phyloP scores from a whole-genome alignment of 1,284 basidiomycete species.

The Rhodotorula glutinis region DNA sequence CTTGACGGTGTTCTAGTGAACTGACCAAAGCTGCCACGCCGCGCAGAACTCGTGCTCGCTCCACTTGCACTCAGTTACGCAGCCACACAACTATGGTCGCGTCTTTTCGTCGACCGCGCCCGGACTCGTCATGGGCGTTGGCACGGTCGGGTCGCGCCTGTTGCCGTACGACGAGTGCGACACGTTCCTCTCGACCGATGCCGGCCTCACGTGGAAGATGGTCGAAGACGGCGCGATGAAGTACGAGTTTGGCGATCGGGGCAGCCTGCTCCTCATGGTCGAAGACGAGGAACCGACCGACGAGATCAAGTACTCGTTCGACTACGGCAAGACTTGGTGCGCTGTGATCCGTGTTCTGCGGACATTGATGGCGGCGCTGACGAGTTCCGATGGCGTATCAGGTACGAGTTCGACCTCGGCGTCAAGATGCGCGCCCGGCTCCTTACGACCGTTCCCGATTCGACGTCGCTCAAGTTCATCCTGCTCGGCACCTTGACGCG shows the following conservation, averaged over 20 bases:
- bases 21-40: not conserved
- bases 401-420: conserved; percentile 69
- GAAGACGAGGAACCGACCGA: conserved; percentile 82
- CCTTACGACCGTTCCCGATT: conserved; percentile 81
- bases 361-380: not conserved
- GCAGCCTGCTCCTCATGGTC: conserved; percentile 77
- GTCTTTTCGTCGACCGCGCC: conserved; percentile 93
- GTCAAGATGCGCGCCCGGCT: conserved; percentile 69
- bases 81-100: conserved; percentile 85
- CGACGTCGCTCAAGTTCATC: conserved; percentile 88
- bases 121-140: conserved; percentile 91
- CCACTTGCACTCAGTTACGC: conserved; percentile 86
- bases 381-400: not conserved
- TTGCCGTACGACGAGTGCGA: conserved; percentile 82
- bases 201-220: conserved; percentile 82
- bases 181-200: conserved; percentile 88
- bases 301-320: conserved; percentile 73
- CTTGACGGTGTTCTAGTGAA: not conserved
- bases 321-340: conserved; percentile 80
- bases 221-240: conserved; percentile 74
- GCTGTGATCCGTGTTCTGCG: conserved; percentile 40
- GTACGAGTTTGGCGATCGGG: conserved; percentile 90
- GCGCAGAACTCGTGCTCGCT: conserved; percentile 64
- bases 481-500: conserved; percentile 73
- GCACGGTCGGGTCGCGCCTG: conserved; percentile 71